A percentile compares a stretch with the other conserved stretches of the same genome.
Evolutionary conservation across 352 stramenopile species (phyloP).

Genomic region (Phytophthora pseudosyringae): DNA sequence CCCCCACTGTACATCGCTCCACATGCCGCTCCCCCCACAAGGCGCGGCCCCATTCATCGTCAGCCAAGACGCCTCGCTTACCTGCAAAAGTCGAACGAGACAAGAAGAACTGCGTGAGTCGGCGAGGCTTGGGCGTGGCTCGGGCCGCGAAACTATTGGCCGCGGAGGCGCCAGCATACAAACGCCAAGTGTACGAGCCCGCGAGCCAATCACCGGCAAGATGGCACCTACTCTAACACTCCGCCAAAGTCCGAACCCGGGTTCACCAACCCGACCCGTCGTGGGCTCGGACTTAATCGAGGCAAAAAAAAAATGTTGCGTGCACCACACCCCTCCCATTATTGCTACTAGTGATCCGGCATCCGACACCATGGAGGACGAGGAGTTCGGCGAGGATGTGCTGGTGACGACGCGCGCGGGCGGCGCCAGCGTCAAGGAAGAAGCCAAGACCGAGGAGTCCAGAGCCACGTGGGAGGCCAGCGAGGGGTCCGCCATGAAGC

Average conservation of each 20-base stretch:
- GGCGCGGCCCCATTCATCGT: background rate
- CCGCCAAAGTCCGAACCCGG: slow-evolving; percentile 13
- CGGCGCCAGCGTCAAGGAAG: slow-evolving; percentile 31
- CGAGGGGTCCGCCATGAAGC: slow-evolving; percentile 3
- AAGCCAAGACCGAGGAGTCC: slow-evolving; percentile 36
- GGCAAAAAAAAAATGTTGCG: background rate
- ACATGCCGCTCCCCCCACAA: background rate
- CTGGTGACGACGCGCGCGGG: slow-evolving; percentile 47
- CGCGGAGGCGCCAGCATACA: slow-evolving; percentile 77
- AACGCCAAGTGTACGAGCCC: slow-evolving; percentile 48
- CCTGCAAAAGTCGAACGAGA: slow-evolving; percentile 82
- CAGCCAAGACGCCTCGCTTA: slow-evolving; percentile 34
- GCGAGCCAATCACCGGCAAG: slow-evolving; percentile 45
- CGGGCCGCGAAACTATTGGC: slow-evolving; percentile 78
- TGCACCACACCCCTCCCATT: slow-evolving; percentile 7
- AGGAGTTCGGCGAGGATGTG: slow-evolving; percentile 85
- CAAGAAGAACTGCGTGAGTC: slow-evolving; percentile 77
- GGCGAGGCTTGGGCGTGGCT: slow-evolving; percentile 10
- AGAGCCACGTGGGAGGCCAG: slow-evolving; percentile 34
- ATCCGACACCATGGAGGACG: slow-evolving; percentile 49
- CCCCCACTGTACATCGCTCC: slow-evolving; percentile 14
- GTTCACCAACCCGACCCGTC: slow-evolving; percentile 7
- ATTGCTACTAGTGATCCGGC: background rate
- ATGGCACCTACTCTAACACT: background rate
- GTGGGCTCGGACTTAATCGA: slow-evolving; percentile 1